Percentiles rank a stretch among this genome's conserved stretches.
Evolutionary conservation across 2,329 filamentous ascomycete species (phyloP).

Genomic region (Helotiales sp.): DNA sequence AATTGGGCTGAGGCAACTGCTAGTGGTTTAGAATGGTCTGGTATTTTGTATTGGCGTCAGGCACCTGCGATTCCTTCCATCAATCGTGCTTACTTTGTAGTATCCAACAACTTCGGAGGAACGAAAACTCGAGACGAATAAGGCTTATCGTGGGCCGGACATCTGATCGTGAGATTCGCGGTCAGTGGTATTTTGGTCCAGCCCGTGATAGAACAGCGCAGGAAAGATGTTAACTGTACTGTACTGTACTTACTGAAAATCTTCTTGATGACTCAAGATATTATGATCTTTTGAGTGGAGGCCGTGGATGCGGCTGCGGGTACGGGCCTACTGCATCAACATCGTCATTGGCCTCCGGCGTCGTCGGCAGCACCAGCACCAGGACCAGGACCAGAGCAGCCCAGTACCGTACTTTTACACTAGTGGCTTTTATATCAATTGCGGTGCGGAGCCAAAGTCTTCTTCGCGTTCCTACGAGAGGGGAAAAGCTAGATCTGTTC

Average conservation of each 20-base stretch:
- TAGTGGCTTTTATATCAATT: background rate
- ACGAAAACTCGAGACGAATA: background rate
- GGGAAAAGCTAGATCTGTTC: background rate
- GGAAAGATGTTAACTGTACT: background rate
- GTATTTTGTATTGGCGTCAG: background rate
- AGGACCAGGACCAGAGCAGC: background rate
- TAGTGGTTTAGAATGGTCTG: background rate
- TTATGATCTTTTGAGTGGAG: background rate
- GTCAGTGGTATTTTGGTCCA: background rate
- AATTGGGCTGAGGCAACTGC: background rate
- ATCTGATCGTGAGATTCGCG: background rate
- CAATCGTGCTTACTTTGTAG: background rate
- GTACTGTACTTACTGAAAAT: background rate
- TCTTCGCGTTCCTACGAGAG: background rate
- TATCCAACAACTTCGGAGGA: background rate
- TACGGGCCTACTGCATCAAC: background rate
- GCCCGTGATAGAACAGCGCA: background rate
- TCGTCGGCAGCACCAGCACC: constrained; percentile 1
- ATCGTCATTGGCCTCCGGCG: constrained; percentile 4
- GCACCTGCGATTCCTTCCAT: background rate
- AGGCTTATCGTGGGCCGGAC: background rate
- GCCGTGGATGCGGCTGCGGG: constrained; percentile 1
- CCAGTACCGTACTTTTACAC: background rate
- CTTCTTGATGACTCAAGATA: background rate
- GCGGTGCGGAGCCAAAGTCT: constrained; percentile 1